Percentiles rank a stretch among this genome's conserved stretches.
Evolutionary conservation across 1,139 yeast species (phyloP).

Genomic region (Martiniozyma asiatica): DNA sequence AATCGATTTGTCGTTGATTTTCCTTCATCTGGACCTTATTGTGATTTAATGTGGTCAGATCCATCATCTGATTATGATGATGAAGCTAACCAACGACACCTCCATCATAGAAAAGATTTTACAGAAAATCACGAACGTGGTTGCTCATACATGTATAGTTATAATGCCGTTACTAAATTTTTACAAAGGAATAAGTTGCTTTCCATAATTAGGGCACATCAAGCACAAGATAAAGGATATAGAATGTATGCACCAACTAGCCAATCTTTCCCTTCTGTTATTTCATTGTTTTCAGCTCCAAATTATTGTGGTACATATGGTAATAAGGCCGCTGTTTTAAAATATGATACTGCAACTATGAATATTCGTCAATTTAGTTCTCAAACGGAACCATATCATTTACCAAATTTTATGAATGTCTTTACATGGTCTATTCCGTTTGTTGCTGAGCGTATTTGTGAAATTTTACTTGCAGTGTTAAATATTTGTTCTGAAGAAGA

Average conservation of each 20-base stretch:
- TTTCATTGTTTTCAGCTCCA: conserved; percentile 93
- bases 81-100: conserved; percentile 27
- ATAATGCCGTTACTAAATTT: conserved; percentile 73
- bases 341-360: conserved; percentile 85
- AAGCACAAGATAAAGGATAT: conserved; percentile 96
- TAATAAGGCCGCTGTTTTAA: conserved; percentile 91
- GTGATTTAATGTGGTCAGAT: conserved; percentile 94
- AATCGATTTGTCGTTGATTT: conserved; percentile 78
- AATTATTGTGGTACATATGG: conserved; percentile 88
- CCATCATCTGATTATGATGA: conserved; percentile 80
- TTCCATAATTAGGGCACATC: conserved; percentile 88
- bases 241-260: conserved; percentile 85
- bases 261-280: conserved; percentile 85
- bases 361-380: conserved; percentile 89
- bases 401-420: conserved; percentile 95
- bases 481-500: conserved; percentile 95
- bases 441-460: conserved; percentile 94
- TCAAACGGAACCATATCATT: conserved; percentile 94
- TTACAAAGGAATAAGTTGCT: conserved; percentile 69
- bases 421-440: conserved; percentile 97
- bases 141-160: conserved; percentile 85
- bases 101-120: conserved; percentile 28
- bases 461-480: conserved; percentile 80
- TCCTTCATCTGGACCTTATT: conserved; percentile 88
- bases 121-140: conserved; percentile 73